These are phyloP conservation scores for Dicorynia guianensis DNA, from an alignment of 306 rosid genomes.

Conservation along the genomic window DNA sequence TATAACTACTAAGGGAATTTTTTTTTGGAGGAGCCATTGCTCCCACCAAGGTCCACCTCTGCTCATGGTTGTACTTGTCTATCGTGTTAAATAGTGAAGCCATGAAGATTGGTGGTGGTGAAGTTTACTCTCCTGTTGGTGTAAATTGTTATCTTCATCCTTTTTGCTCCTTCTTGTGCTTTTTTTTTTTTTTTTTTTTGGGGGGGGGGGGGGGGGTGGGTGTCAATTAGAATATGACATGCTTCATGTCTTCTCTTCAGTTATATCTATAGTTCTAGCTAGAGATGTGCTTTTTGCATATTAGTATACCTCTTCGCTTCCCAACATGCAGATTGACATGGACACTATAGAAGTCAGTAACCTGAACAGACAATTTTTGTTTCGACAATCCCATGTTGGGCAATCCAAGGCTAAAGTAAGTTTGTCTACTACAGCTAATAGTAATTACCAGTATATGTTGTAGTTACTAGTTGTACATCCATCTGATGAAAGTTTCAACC, in stretches of 20 bases:
- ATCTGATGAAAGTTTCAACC: conserved; percentile 50
- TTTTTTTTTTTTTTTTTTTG: too few species aligned
- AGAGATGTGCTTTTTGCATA: conserved; percentile 12
- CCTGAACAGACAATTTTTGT: conserved; percentile 97
- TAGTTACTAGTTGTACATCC: conserved; percentile 26
- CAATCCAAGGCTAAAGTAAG: conserved; percentile 95
- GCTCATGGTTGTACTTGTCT: too few species aligned
- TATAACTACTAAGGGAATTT: too few species aligned
- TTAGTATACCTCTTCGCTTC: conserved; percentile 34
- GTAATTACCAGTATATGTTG: conserved; percentile 9
- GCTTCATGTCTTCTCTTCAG: conserved; percentile 7
- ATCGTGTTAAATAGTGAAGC: neutral
- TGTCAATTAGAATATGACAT: conserved; percentile 13
- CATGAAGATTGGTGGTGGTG: neutral
- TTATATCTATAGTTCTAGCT: conserved; percentile 28
- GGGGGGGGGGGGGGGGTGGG: too few species aligned
- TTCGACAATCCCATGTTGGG: conserved; percentile 98
- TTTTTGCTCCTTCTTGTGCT: too few species aligned
- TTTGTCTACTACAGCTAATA: conserved; percentile 12
- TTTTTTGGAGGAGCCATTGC: too few species aligned
- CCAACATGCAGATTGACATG: conserved; percentile 88
- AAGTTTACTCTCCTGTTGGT: neutral
- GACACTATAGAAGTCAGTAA: conserved; percentile 99
- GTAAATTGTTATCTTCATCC: neutral
- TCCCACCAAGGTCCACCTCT: too few species aligned